Base-by-base conservation (phyloP, 345 rosid genomes). In the Citrus mangshanensis region DNA sequence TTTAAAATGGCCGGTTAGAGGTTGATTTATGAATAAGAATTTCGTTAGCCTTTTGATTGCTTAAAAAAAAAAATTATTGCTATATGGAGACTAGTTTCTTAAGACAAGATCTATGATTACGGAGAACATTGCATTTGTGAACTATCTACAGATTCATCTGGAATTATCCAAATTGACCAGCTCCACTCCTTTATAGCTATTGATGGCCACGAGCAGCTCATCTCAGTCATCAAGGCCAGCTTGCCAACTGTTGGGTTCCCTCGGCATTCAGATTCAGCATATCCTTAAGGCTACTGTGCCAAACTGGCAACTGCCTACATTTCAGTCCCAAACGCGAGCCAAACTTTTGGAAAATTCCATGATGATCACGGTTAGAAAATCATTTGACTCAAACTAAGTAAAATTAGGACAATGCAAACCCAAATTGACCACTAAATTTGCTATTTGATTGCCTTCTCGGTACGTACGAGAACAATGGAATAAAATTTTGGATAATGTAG, bases 121-220 rank as follows among this genome's bases (percentile, higher is more conserved):
- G 88, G 98, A 96, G 91, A 89, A 93, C 69, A 51, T 86, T 86
- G 95, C 88, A 77, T 93, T 93, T 81, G 91, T 96, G 83, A 90
- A 90, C 84, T 84, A 87, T 56, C 94, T 89, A 34, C 65, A 51
- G 80, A 77, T 67, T 32, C 81, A 9, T 77, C 78, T 74, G 82
- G 86, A 79, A 72, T 30, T 79, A 82, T 37, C 38, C 70, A 87
- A 85, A 64, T 73, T 82, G 51, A 78, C 73, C 18, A 7, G 40
- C 40, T 37, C 9, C 40, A 37, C 40, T 37, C 9, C 40, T 37
- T 67, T 7, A 37, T 69, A 19, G 61, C 78, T 70, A 56, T 75
- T 30, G 82, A 85, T 34, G 77, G 80, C 82, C 80, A 69, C 0
- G 38, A 82, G 80, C 80, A 74, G 78, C 86, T 79, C 82, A n/a